Percentiles rank a stretch among this genome's conserved stretches.
phyloP scores from a whole-genome alignment of 768 basidiomycete species.

The Russula brevipes region DNA sequence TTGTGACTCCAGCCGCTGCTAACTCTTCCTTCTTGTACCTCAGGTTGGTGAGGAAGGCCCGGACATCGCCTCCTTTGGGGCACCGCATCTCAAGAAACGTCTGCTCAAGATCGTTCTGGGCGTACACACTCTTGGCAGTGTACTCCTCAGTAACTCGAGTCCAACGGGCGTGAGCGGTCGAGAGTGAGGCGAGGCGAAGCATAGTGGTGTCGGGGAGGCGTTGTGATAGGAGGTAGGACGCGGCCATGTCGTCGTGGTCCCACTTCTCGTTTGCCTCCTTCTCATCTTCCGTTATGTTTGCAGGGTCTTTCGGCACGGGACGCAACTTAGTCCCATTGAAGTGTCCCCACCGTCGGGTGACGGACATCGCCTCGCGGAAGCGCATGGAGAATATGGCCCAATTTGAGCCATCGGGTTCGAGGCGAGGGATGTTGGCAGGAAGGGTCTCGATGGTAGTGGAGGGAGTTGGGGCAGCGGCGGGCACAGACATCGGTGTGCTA shows the following conservation, averaged over 20 bases:
- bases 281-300: neutral
- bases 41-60: neutral
- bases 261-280: neutral
- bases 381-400: neutral
- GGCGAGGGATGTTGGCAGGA: constrained; percentile 44
- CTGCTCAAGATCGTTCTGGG: neutral
- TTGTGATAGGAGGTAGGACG: neutral
- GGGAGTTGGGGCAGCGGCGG: no score
- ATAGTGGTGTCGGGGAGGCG: neutral
- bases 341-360: neutral
- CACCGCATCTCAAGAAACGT: neutral
- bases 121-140: neutral
- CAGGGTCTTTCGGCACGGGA: neutral
- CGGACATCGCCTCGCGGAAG: neutral
- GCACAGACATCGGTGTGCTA: no score
- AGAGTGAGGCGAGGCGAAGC: neutral
- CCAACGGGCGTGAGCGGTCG: neutral
- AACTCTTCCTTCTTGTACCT: neutral
- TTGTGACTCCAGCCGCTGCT: neutral
- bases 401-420: neutral
- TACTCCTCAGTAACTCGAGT: neutral
- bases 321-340: neutral
- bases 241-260: neutral
- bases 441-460: no score
- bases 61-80: neutral